A percentile compares a stretch with the other conserved stretches of the same genome.
These are phyloP conservation scores for Hirsutella rhossiliensis DNA, from an alignment of 2,329 filamentous ascomycete species.

Conservation along the genomic window DNA sequence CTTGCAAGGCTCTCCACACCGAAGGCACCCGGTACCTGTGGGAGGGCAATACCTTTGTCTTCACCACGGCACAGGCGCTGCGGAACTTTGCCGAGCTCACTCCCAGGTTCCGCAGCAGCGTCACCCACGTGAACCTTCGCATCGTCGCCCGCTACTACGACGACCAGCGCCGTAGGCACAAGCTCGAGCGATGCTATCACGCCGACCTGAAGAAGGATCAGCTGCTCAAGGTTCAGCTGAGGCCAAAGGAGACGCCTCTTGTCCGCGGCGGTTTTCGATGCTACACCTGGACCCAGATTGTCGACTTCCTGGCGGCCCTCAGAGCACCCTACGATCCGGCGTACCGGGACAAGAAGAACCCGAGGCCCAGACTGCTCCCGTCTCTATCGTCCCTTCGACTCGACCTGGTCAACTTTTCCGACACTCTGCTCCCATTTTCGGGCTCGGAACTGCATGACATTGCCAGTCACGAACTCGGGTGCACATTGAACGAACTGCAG, in stretches of 20 bases:
- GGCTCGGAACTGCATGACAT: constrained; percentile 37
- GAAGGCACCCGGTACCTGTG: constrained; percentile 40
- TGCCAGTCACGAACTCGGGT: constrained; percentile 40
- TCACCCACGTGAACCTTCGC: constrained; percentile 36
- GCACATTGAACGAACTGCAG: constrained; percentile 38
- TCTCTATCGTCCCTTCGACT: constrained; percentile 34
- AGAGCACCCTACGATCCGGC: constrained; percentile 36
- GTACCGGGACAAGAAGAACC: constrained; percentile 19
- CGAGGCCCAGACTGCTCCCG: constrained; percentile 32
- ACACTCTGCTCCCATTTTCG: constrained; percentile 30
- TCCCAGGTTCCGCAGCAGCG: constrained; percentile 25
- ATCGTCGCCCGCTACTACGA: constrained; percentile 45
- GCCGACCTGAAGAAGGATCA: constrained; percentile 27
- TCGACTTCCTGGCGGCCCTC: constrained; percentile 38
- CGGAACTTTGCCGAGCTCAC: constrained; percentile 35
- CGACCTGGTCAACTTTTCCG: constrained; percentile 42
- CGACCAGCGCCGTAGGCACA: constrained; percentile 31
- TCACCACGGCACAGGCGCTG: constrained; percentile 39
- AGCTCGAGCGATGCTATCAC: constrained; percentile 29
- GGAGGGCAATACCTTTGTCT: constrained; percentile 39
- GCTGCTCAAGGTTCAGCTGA: constrained; percentile 27
- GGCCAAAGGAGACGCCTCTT: constrained; percentile 31
- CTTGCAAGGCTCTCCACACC: constrained; percentile 34
- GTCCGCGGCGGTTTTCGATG: constrained; percentile 40
- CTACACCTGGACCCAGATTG: constrained; percentile 41